Evolutionary conservation across 208 protist species (phyloP).

Genomic region (Leishmania gerbilli): DNA sequence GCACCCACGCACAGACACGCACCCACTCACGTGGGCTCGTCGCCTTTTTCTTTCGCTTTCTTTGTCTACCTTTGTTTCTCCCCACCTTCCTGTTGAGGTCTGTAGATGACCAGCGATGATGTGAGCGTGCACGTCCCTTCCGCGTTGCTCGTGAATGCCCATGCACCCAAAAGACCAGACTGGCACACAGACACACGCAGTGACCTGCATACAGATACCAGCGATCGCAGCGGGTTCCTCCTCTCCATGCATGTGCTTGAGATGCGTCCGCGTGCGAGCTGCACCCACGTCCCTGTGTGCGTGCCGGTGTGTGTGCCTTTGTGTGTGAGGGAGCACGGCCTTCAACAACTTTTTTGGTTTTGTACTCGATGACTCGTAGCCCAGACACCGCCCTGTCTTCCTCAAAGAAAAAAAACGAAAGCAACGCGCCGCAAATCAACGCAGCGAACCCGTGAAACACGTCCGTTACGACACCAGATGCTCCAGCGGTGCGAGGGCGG

Average conservation of each 20-base stretch:
- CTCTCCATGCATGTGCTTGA: neutral
- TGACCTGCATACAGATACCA: too few species aligned
- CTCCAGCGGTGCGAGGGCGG: neutral
- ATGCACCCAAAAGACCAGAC: neutral
- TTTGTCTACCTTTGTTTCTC: slow-evolving; percentile 4
- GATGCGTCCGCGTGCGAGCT: too few species aligned
- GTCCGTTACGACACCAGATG: neutral
- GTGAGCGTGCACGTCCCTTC: neutral
- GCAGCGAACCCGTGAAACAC: neutral
- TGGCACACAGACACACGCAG: neutral
- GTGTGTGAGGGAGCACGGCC: neutral
- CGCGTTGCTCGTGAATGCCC: neutral
- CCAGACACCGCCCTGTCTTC: neutral
- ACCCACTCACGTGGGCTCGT: neutral
- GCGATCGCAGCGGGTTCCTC: neutral
- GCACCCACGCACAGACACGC: neutral
- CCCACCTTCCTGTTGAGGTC: slow-evolving; percentile 3
- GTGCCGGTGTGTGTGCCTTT: neutral
- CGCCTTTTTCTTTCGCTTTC: neutral
- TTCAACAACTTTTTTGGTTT: neutral
- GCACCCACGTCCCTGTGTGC: neutral
- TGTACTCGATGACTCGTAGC: neutral
- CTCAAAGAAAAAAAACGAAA: neutral
- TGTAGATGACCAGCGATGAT: neutral
- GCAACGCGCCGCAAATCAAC: neutral